Percentiles rank a stretch among this genome's conserved stretches.
phyloP scores from a whole-genome alignment of 2,329 filamentous ascomycete genomes.

The Penicillium sp. region DNA sequence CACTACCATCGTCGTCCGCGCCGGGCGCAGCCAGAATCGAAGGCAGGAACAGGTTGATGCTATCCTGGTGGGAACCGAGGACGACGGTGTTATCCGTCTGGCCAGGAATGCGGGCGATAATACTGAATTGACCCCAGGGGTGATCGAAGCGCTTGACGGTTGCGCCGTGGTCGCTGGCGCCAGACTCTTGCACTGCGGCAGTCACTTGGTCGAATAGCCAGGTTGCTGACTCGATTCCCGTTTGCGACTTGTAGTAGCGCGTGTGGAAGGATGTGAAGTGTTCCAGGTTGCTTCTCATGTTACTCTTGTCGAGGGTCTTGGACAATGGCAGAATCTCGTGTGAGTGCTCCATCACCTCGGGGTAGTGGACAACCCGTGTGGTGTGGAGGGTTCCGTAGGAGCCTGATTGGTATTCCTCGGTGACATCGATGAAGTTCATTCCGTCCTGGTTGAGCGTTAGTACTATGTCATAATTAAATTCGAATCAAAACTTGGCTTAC shows the following conservation, averaged over 20 bases:
- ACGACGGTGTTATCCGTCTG: conserved; percentile 80
- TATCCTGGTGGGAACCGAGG: conserved; percentile 90
- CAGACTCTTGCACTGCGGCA: conserved; percentile 66
- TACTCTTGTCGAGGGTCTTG: conserved; percentile 66
- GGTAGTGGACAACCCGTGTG: conserved; percentile 58
- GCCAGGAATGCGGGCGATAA: conserved; percentile 89
- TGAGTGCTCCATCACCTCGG: conserved; percentile 63
- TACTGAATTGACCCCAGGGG: conserved; percentile 82
- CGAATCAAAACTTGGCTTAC: conserved; percentile 51
- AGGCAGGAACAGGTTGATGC: conserved; percentile 88
- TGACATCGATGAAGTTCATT: conserved; percentile 92
- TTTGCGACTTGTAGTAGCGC: conserved; percentile 58
- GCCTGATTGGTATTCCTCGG: conserved; percentile 60
- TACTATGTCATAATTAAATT: not conserved
- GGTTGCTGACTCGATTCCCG: conserved; percentile 77
- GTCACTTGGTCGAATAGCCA: conserved; percentile 80
- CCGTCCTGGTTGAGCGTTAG: conserved; percentile 59
- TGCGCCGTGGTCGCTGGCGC: conserved; percentile 65
- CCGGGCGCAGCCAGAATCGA: conserved; percentile 81
- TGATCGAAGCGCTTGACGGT: conserved; percentile 73
- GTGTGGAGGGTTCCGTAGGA: conserved; percentile 52
- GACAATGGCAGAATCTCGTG: conserved; percentile 66
- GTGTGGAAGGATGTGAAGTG: conserved; percentile 62
- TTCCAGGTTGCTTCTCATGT: conserved; percentile 75
- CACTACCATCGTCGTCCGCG: conserved; percentile 92